These are phyloP conservation scores for Laguncularia racemosa DNA, from an alignment of 345 rosid genomes.

Conservation along the genomic window DNA sequence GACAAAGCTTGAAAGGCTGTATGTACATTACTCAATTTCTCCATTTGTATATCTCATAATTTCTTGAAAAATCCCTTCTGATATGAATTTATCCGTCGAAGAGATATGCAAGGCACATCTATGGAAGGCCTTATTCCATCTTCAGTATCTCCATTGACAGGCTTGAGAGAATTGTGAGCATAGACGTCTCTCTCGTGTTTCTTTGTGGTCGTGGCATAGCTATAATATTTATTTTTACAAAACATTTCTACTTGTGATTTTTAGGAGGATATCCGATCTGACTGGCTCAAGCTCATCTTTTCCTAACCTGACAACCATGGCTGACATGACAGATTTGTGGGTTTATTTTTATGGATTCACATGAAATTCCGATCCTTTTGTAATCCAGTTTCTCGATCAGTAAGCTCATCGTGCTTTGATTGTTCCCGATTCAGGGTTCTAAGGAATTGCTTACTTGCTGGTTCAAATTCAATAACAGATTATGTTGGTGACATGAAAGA, in stretches of 20 bases:
- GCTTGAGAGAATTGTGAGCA: constrained; percentile 51
- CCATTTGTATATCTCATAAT: not conserved
- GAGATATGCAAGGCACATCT: constrained; percentile 76
- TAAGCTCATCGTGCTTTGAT: not conserved
- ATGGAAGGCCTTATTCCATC: constrained; percentile 86
- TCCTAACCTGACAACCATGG: constrained; percentile 37
- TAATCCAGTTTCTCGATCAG: not conserved
- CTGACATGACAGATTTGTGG: constrained; percentile 30
- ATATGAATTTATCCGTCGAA: constrained; percentile 13
- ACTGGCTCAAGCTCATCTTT: constrained; percentile 39
- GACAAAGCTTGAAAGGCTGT: constrained; percentile 56
- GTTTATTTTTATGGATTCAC: constrained; percentile 16
- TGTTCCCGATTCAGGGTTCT: constrained; percentile 36
- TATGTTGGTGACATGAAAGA: constrained; percentile 28
- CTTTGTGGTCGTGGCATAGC: not conserved
- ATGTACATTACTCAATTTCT: constrained; percentile 17
- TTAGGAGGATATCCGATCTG: constrained; percentile 71
- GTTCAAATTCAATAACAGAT: constrained; percentile 40
- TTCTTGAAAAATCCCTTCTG: not conserved
- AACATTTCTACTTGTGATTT: not conserved
- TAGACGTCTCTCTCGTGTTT: not conserved
- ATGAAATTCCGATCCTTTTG: not conserved
- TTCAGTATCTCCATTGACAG: constrained; percentile 40
- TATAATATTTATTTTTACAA: not conserved
- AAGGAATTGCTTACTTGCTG: constrained; percentile 53